Evolutionary conservation across 2,329 filamentous ascomycete species (phyloP).

Genomic region (Calycina marina): DNA sequence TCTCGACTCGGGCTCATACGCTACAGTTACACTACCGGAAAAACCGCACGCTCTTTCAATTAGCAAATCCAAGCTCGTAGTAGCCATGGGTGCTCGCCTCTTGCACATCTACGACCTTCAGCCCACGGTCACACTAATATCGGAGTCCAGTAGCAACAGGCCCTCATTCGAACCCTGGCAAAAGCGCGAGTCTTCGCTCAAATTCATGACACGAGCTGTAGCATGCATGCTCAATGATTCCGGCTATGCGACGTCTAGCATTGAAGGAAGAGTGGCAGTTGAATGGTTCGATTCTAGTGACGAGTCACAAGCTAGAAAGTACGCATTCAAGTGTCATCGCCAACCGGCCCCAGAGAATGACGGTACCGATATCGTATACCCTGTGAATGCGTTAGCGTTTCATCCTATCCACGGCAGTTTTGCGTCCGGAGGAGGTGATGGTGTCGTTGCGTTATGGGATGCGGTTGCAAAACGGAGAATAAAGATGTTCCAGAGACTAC

Average conservation of each 20-base stretch:
- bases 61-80: constrained; percentile 67
- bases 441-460: constrained; percentile 59
- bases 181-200: constrained; percentile 80
- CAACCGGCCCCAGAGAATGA: constrained; percentile 50
- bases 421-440: constrained; percentile 58
- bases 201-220: constrained; percentile 88
- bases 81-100: constrained; percentile 89
- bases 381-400: constrained; percentile 57
- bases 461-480: constrained; percentile 56
- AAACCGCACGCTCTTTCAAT: constrained; percentile 83
- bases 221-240: constrained; percentile 94
- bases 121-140: constrained; percentile 42
- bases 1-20: constrained; percentile 37
- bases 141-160: constrained; percentile 29
- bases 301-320: constrained; percentile 83
- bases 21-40: constrained; percentile 57
- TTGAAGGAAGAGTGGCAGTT: constrained; percentile 89
- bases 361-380: constrained; percentile 52
- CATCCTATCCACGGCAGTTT: constrained; percentile 52
- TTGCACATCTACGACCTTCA: constrained; percentile 88
- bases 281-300: constrained; percentile 92
- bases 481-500: constrained; percentile 51
- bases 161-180: constrained; percentile 68
- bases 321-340: constrained; percentile 97
- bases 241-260: constrained; percentile 82